These are phyloP conservation scores for Plenodomus tracheiphilus DNA, from an alignment of 2,329 filamentous ascomycete species.

Conservation along the genomic window DNA sequence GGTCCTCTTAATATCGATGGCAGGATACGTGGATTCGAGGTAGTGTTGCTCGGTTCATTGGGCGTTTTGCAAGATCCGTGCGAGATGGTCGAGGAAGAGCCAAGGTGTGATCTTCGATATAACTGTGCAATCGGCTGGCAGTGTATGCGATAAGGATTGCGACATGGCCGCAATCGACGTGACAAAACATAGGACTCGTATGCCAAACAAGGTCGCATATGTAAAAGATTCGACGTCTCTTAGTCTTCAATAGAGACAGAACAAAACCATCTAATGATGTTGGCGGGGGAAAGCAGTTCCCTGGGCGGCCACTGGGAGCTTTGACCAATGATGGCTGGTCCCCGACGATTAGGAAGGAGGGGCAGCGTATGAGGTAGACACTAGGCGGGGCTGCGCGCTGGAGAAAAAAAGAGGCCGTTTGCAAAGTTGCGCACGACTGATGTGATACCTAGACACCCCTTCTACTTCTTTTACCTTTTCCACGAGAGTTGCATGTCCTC, in stretches of 20 bases:
- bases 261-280: background rate
- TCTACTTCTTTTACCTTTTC: slow-evolving; percentile 9
- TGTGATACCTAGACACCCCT: slow-evolving; percentile 22
- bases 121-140: background rate
- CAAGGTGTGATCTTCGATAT: background rate
- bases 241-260: background rate
- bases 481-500: slow-evolving; percentile 16
- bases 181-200: background rate
- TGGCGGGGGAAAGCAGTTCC: background rate
- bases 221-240: background rate
- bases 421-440: slow-evolving; percentile 16
- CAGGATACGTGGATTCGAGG: background rate
- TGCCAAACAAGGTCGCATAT: background rate
- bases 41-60: background rate
- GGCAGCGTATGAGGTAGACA: slow-evolving; percentile 9
- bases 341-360: slow-evolving; percentile 6
- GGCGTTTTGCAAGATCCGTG: background rate
- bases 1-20: background rate
- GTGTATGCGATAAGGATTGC: background rate
- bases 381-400: slow-evolving; percentile 6
- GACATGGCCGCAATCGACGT: background rate
- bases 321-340: slow-evolving; percentile 5
- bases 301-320: slow-evolving; percentile 5
- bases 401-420: slow-evolving; percentile 20
- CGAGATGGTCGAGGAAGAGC: background rate